Conservation (phyloP, 805 yeast genomes). For the Suhomyces faveliae region DNA sequence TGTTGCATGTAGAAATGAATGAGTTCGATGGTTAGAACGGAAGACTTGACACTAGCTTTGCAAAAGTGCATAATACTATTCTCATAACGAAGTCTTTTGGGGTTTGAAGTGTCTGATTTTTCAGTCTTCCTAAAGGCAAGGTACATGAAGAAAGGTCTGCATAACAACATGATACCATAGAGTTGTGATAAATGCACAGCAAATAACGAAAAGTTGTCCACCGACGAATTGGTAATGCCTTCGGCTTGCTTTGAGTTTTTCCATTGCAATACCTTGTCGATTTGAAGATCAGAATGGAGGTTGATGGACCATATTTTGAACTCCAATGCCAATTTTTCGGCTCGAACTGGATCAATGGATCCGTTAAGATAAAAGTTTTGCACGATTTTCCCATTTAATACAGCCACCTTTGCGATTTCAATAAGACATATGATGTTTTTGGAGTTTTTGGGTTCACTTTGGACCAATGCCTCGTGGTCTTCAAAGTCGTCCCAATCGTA, state of each 20-base stretch:
- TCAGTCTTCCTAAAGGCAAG: constrained; percentile 13
- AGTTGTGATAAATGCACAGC: constrained; percentile 36
- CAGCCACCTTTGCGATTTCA: constrained; percentile 26
- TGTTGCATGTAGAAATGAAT: constrained; percentile 24
- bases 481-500: constrained; percentile 39
- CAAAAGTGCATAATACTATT: constrained; percentile 24
- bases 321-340: constrained; percentile 34
- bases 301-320: constrained; percentile 34
- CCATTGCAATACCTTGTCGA: constrained; percentile 19
- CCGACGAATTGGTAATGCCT: neutral
- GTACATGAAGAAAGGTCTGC: constrained; percentile 43
- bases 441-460: constrained; percentile 8
- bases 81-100: constrained; percentile 12
- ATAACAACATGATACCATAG: constrained; percentile 36
- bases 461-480: constrained; percentile 15
- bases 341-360: constrained; percentile 25
- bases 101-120: neutral
- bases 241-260: neutral
- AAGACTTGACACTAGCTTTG: constrained; percentile 36
- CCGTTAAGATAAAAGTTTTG: constrained; percentile 32
- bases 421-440: constrained; percentile 23
- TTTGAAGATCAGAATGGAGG: constrained; percentile 29
- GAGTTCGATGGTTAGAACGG: constrained; percentile 33
- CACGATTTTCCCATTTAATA: constrained; percentile 29
- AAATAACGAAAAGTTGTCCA: constrained; percentile 21